Conservation (phyloP, 768 basidiomycete genomes). For the Boletus speciosus region DNA sequence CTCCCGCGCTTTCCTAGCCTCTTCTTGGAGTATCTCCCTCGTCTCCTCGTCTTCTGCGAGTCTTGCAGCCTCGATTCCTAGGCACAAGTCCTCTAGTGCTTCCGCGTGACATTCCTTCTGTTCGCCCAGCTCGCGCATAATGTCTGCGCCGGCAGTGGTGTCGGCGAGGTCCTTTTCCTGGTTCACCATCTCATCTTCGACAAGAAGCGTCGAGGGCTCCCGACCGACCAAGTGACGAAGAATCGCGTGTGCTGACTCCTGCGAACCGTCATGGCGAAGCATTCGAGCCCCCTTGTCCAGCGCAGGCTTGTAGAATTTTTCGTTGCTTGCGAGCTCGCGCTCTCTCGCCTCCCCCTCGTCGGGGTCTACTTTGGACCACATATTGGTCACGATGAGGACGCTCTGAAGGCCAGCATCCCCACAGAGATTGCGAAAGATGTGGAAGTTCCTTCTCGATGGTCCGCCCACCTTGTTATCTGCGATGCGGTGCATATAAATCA, state of each 20-base stretch:
- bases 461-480: slow-evolving; percentile 47
- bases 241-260: slow-evolving; percentile 42
- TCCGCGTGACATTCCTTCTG: slow-evolving; percentile 42
- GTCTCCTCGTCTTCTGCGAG: slow-evolving; percentile 44
- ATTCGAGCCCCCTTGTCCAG: slow-evolving; percentile 46
- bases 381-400: slow-evolving; percentile 51
- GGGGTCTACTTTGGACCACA: slow-evolving; percentile 44
- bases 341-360: slow-evolving; percentile 41
- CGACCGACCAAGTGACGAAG: slow-evolving; percentile 41
- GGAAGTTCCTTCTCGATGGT: slow-evolving; percentile 47
- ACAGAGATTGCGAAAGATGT: slow-evolving; percentile 50
- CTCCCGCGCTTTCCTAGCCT: slow-evolving; percentile 38
- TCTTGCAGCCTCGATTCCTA: slow-evolving; percentile 45
- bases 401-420: slow-evolving; percentile 45
- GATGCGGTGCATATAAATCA: slow-evolving; percentile 54
- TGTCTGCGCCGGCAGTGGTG: slow-evolving; percentile 49
- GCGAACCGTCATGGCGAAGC: slow-evolving; percentile 40
- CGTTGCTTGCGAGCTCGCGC: slow-evolving; percentile 37
- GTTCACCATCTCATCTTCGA: slow-evolving; percentile 55
- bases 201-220: slow-evolving; percentile 42
- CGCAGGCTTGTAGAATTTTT: slow-evolving; percentile 50
- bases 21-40: slow-evolving; percentile 39
- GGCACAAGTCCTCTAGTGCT: slow-evolving; percentile 43
- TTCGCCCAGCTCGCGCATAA: slow-evolving; percentile 47
- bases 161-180: slow-evolving; percentile 44